A percentile compares a stretch with the other conserved stretches of the same genome.
phyloP scores from a whole-genome alignment of 305 asterid genomes.

The Striga hermonthica region DNA sequence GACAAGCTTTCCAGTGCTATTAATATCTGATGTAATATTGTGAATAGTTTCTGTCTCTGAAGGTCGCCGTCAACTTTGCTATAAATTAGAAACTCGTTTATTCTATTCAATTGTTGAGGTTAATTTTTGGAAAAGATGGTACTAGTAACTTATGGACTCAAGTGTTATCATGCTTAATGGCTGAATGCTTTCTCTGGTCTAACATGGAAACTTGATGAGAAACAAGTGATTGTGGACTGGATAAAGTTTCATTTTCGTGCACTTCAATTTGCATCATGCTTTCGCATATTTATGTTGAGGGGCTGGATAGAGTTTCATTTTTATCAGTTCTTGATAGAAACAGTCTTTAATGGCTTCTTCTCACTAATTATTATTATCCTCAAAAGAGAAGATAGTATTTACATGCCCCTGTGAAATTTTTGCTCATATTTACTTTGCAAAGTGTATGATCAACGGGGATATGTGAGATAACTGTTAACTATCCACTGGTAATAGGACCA shows the following conservation, averaged over 20 bases:
- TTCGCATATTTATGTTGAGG: constrained; percentile 6
- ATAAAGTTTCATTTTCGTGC: constrained; percentile 1
- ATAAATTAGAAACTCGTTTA: not conserved
- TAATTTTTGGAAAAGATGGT: constrained; percentile 1
- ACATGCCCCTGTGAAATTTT: constrained; percentile 12
- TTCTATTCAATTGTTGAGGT: not conserved
- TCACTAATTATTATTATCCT: constrained; percentile 12
- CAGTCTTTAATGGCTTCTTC: constrained; percentile 12
- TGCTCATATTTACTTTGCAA: not conserved
- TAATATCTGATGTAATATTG: no score
- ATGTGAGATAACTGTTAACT: constrained; percentile 5
- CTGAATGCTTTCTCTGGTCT: not conserved
- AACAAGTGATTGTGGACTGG: constrained; percentile 11
- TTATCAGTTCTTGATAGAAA: not conserved
- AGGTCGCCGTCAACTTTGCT: not conserved
- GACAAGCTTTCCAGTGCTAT: no score
- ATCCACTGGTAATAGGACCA: not conserved
- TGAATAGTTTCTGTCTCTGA: not conserved
- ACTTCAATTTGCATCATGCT: constrained; percentile 22
- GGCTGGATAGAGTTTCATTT: no score
- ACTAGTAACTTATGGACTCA: not conserved
- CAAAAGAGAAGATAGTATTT: not conserved
- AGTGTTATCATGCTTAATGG: constrained; percentile 24
- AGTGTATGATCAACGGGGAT: constrained; percentile 19
- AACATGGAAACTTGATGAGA: constrained; percentile 3